These are phyloP conservation scores for Nematodospora valgi DNA, from an alignment of 805 yeast species.

Conservation along the genomic window DNA sequence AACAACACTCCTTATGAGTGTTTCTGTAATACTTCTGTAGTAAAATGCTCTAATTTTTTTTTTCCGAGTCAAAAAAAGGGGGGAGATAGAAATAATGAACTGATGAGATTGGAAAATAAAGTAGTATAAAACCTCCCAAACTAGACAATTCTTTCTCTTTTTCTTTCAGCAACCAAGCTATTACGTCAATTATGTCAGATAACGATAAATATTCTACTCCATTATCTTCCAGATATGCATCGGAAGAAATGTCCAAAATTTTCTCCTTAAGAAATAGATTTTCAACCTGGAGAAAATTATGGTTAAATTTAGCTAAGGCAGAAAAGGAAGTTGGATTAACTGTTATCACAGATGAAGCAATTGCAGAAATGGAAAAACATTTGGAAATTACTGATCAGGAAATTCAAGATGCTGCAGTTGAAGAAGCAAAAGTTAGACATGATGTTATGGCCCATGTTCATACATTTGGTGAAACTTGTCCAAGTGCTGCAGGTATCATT, in stretches of 20 bases:
- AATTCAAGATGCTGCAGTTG: slow-evolving; percentile 80
- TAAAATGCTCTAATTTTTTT: too few species aligned
- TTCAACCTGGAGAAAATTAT: slow-evolving; percentile 97
- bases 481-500: slow-evolving; percentile 96
- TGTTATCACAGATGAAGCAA: slow-evolving; percentile 86
- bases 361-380: slow-evolving; percentile 77
- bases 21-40: too few species aligned
- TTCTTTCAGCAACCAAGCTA: neutral
- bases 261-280: slow-evolving; percentile 92
- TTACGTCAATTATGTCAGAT: slow-evolving; percentile 6
- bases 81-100: slow-evolving; percentile 5
- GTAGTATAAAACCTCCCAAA: neutral
- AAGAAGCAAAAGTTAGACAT: slow-evolving; percentile 97
- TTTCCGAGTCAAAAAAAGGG: slow-evolving; percentile 5
- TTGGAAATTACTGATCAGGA: slow-evolving; percentile 88
- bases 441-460: slow-evolving; percentile 99
- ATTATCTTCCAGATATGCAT: slow-evolving; percentile 93
- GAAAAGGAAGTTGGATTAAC: slow-evolving; percentile 86
- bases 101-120: neutral
- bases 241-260: slow-evolving; percentile 92
- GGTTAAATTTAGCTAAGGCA: slow-evolving; percentile 94
- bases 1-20: too few species aligned
- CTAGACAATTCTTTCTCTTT: neutral
- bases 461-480: slow-evolving; percentile 87
- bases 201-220: slow-evolving; percentile 87